A percentile compares a stretch with the other conserved stretches of the same genome.
Conservation (phyloP, 768 basidiomycete genomes). For the Rhodotorula sphaerocarpa region DNA sequence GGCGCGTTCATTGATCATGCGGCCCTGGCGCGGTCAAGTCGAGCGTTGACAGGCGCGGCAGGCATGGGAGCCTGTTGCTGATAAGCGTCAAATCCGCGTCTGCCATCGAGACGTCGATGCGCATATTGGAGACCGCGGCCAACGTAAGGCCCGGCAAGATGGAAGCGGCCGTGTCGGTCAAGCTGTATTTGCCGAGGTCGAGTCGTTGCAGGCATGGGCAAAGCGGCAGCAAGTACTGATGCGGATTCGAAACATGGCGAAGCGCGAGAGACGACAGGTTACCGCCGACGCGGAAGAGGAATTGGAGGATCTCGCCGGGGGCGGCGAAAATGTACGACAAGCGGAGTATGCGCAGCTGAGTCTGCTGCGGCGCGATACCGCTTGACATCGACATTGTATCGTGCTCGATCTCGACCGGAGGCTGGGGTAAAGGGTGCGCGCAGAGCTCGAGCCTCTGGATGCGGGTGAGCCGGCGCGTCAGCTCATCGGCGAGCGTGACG, state of each 20-base stretch:
- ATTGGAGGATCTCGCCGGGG: neutral
- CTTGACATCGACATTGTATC: too few relatives aligned
- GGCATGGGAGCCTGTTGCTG: too few relatives aligned
- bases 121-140: neutral
- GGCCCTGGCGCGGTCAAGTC: too few relatives aligned
- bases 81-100: too few relatives aligned
- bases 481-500: neutral
- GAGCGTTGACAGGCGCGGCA: too few relatives aligned
- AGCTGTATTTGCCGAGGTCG: conserved; percentile 12
- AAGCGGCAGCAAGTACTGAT: neutral
- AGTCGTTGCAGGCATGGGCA: conserved; percentile 14
- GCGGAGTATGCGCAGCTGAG: conserved; percentile 16
- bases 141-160: neutral
- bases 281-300: conserved; percentile 7
- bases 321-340: conserved; percentile 11
- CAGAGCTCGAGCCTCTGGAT: conserved; percentile 22
- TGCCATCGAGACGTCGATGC: neutral
- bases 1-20: too few relatives aligned
- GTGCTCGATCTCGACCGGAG: neutral
- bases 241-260: conserved; percentile 2
- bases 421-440: conserved; percentile 17
- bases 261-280: conserved; percentile 7
- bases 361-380: neutral
- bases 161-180: neutral
- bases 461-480: neutral